phyloP scores from a whole-genome alignment of 768 basidiomycete species.

The Lactarius quietus region DNA sequence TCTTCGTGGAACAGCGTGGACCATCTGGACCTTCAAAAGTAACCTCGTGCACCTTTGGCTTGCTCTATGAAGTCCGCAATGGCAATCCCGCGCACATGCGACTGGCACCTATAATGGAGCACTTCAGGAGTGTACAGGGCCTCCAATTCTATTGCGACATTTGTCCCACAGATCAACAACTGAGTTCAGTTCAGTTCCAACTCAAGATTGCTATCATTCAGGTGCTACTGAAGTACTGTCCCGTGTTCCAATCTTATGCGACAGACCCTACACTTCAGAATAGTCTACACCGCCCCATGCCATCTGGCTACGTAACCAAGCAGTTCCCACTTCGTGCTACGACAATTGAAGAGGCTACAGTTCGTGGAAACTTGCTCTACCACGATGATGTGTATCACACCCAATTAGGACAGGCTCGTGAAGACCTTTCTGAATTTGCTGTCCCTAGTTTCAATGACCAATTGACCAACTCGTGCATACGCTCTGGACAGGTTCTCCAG shows the following conservation, averaged over 20 bases:
- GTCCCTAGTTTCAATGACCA: too few relatives aligned
- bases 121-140: neutral
- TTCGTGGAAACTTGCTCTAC: too few relatives aligned
- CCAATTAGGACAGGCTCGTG: too few relatives aligned
- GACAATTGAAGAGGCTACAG: neutral
- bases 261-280: neutral
- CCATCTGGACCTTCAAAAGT: neutral
- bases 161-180: neutral
- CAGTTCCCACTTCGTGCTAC: neutral
- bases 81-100: neutral
- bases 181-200: neutral
- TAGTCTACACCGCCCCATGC: neutral
- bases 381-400: too few relatives aligned
- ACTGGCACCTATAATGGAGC: neutral
- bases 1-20: neutral
- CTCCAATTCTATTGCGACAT: neutral
- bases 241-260: neutral
- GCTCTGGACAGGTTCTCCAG: too few relatives aligned
- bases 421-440: too few relatives aligned
- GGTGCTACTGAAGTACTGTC: neutral
- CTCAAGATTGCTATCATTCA: neutral
- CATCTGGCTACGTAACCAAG: neutral
- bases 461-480: too few relatives aligned
- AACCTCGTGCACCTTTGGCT: neutral
- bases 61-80: neutral